Evolutionary conservation across 441 rosid species (phyloP), one percentile per base, ranked within the genome.

Genomic region (Aleurites moluccanus): DNA sequence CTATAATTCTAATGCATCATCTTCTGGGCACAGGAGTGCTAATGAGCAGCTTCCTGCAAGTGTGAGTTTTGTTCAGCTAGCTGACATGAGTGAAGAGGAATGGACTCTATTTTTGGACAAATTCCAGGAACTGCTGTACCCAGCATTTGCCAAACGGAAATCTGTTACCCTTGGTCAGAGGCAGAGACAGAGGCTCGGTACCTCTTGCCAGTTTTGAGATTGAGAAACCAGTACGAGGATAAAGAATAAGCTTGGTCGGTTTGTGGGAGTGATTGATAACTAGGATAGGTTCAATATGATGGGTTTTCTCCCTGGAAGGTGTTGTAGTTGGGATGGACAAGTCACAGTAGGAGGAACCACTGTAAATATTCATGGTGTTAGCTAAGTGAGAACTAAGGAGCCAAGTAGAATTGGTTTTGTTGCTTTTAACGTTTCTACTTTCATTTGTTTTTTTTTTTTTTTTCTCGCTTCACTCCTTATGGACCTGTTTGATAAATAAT

Each of bases 121-220:
- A 84, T 90, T 91, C 73, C 91, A 80, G 74, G 96, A 89, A 76
- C 79, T 90, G 73, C 88, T 95, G 67, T 42, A 60, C 60, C 94
- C 93, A 9, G 97, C 92, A 67, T 90, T 93, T 28, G 90, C 79
- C 0, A 87, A 83, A 64, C 90, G 97, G 42, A 93, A 93, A 79
- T 89, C 90, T 0, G 82, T 86, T 30, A 83, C 90, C 21, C 10
- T 83, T 74, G 90, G 92, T 67, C 93, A 86, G 89, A 91, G 85
- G 79, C 98, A 90, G 92, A 88, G 86, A 50, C 98, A 78, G 92
- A 93, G 98, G 91, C 96, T 95, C 6, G 99, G 99, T 57, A 93
- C 98, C 64, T 95, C 99, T 9, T 93, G 99, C 92, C 97, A 91
- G 92, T 93, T 95, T 91, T 93, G 96, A 92, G 72, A 65, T 73